Evolutionary conservation across 2,329 filamentous ascomycete genomes (phyloP).

Genomic region (Pseudovirgaria hyperparasitica): DNA sequence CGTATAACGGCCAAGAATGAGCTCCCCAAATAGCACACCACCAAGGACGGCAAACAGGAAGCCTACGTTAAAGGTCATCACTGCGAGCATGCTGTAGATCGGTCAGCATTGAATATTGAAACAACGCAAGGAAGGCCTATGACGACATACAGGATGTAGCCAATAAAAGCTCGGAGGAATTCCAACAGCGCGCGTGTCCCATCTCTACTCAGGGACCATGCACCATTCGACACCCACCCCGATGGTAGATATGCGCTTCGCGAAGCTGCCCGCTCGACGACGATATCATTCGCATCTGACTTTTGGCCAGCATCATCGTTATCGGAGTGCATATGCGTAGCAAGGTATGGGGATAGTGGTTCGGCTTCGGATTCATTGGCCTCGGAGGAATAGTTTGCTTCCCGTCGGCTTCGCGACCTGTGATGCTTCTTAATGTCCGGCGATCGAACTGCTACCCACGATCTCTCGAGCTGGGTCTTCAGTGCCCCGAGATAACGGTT

Average conservation of each 20-base stretch:
- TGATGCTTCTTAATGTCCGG: not conserved
- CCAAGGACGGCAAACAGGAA: constrained; percentile 18
- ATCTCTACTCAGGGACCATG: constrained; percentile 13
- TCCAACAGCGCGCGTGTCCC: constrained; percentile 11
- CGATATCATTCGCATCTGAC: constrained; percentile 11
- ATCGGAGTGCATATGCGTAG: too few species aligned
- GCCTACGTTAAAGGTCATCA: constrained; percentile 20
- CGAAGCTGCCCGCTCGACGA: not conserved
- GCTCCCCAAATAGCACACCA: constrained; percentile 16
- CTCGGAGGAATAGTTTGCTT: constrained; percentile 4
- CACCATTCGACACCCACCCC: constrained; percentile 10
- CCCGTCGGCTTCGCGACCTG: constrained; percentile 1
- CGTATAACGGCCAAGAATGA: constrained; percentile 16
- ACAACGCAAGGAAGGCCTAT: not conserved
- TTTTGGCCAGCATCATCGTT: constrained; percentile 9
- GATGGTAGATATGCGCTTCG: not conserved
- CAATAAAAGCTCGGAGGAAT: constrained; percentile 14
- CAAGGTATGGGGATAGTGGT: not conserved
- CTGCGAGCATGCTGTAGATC: constrained; percentile 15
- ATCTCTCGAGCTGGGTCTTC: constrained; percentile 13
- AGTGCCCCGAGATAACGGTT: constrained; percentile 18
- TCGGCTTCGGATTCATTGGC: constrained; percentile 8
- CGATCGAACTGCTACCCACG: constrained; percentile 7
- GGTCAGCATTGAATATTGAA: not conserved
- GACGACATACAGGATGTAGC: constrained; percentile 15